Base-by-base conservation (phyloP, 2,329 filamentous ascomycete species). In the Taxawa tesnikishii region DNA sequence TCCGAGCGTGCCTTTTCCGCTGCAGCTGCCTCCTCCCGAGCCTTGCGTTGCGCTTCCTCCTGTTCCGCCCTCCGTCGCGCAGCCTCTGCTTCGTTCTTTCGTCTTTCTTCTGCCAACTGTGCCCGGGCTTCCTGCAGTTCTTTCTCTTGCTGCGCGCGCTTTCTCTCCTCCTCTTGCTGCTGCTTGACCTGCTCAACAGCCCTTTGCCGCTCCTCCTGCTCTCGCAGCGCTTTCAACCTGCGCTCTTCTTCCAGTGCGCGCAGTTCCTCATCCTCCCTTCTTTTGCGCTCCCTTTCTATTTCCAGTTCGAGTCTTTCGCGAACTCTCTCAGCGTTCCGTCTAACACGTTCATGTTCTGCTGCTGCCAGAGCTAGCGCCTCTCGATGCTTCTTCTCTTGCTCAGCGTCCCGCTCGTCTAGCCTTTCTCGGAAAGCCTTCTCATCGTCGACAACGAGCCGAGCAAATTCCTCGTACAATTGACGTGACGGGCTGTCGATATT, bases 361-460 rank as follows among this genome's bases (percentile, higher is more conserved):
- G 73, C 72, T 4, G 78, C 78, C 28, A 70, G 68, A 28, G 70
- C 70, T 11, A 88, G 67, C 10, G 79, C 78, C 43, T 75, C 69
- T 36, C 68, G 66, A 48, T 83, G 78, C 34, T 63, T 65, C 30
- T 69, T 60, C 47, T 77, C 75, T 19, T 68, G 70, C 40, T 81
- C 75, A 21, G 70, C 67, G 18, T 71, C 65, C 31, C 74, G 69
- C 25, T 63, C 62, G 37, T 84, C 75, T 16, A 83, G 68, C 15
- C 63, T 67, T 14, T 73, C 67, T 26, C 73, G 62, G 38, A 71
- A 70, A 6, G 57, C 48, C 2, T 52, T 52, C 30, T 64, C 58
- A 6, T 54, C 54, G 17, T 56, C 50, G 32, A 59, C 50, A 32
- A 57, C 50, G n/a, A 63, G 46, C 32, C 56, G 46, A 32, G 54